Evolutionary conservation across 768 basidiomycete species (phyloP).

Genomic region (Rubroboletus satanas): DNA sequence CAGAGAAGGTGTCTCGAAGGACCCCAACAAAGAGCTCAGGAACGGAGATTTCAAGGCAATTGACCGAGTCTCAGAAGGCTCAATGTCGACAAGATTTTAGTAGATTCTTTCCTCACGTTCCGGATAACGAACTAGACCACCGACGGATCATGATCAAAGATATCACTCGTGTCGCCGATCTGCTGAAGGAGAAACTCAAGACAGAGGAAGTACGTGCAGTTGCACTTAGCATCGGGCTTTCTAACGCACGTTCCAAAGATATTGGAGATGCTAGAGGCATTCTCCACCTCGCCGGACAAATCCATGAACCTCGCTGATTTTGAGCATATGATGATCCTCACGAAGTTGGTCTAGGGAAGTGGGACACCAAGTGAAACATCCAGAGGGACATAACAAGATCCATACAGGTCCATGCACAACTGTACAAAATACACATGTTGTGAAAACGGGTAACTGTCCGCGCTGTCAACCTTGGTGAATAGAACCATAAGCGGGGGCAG

Average conservation of each 20-base stretch:
- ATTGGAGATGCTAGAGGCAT: constrained; percentile 74
- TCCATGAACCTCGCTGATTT: constrained; percentile 69
- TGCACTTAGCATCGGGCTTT: not conserved
- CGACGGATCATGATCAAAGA: constrained; percentile 67
- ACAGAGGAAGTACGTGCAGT: constrained; percentile 59
- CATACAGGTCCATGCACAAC: constrained; percentile 2
- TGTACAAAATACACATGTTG: not conserved
- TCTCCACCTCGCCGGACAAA: constrained; percentile 67
- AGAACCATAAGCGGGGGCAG: constrained; percentile 36
- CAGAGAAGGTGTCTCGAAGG: not conserved
- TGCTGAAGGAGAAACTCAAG: constrained; percentile 69
- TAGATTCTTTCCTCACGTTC: constrained; percentile 65
- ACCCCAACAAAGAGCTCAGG: constrained; percentile 1
- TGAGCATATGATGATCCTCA: constrained; percentile 65
- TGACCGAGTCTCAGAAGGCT: constrained; percentile 52
- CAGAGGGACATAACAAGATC: not conserved
- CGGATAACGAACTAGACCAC: constrained; percentile 41
- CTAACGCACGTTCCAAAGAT: constrained; percentile 46
- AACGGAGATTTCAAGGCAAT: constrained; percentile 10
- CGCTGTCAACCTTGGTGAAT: constrained; percentile 15
- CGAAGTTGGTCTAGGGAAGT: constrained; percentile 33
- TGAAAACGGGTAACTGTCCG: not conserved
- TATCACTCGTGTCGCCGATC: constrained; percentile 52
- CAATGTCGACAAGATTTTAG: constrained; percentile 58
- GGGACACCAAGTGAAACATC: not conserved